phyloP scores from a whole-genome alignment of 306 rosid genomes.

The Cucurbita argyrosperma region DNA sequence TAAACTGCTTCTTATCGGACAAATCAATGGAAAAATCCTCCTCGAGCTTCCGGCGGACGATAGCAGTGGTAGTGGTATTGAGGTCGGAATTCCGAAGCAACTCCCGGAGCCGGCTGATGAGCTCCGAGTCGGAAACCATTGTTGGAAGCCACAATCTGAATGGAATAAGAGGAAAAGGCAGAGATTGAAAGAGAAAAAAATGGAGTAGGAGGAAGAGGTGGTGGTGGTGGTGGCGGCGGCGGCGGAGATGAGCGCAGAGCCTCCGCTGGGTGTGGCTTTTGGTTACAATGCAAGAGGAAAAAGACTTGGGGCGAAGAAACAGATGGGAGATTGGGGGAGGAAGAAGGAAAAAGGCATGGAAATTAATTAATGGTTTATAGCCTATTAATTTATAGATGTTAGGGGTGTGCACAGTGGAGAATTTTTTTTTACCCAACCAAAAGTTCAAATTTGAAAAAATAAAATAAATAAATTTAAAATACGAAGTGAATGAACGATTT shows the following conservation, averaged over 20 bases:
- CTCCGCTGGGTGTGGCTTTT: neutral
- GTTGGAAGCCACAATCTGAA: neutral
- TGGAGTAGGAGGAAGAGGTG: neutral
- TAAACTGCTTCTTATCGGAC: constrained; percentile 48
- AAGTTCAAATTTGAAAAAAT: no score
- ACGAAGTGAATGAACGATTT: no score
- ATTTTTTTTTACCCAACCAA: no score
- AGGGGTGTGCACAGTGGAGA: no score
- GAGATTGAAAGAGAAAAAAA: neutral
- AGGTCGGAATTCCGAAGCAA: constrained; percentile 64
- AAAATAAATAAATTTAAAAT: no score
- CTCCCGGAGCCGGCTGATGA: constrained; percentile 60
- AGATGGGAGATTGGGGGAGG: neutral
- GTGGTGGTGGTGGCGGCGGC: neutral
- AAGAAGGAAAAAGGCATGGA: neutral
- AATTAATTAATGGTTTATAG: no score
- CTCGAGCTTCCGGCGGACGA: constrained; percentile 64
- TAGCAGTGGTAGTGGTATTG: constrained; percentile 45
- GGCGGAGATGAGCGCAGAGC: neutral
- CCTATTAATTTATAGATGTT: no score
- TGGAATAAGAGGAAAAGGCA: neutral
- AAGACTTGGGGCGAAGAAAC: neutral
- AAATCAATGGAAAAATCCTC: constrained; percentile 54
- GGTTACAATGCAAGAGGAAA: neutral
- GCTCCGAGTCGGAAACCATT: constrained; percentile 71